These are phyloP conservation scores for Leccinum subtestaceum DNA, from an alignment of 768 basidiomycete genomes.

Conservation along the genomic window DNA sequence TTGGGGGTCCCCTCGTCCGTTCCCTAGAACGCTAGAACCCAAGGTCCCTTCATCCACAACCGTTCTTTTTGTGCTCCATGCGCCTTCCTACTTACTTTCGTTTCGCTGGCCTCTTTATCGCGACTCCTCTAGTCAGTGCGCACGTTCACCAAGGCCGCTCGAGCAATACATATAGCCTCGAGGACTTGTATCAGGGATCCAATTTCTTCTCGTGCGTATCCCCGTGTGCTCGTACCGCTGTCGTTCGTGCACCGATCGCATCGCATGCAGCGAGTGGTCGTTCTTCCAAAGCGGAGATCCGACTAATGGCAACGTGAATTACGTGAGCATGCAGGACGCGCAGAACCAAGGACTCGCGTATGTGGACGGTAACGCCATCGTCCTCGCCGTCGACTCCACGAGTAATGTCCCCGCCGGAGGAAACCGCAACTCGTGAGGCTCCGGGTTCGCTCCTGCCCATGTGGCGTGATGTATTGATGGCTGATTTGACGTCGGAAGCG, in stretches of 20 bases:
- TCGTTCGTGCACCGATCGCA: constrained; percentile 1
- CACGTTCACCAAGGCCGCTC: not conserved
- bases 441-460: not conserved
- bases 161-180: constrained; percentile 31
- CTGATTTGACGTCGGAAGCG: constrained; percentile 33
- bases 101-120: constrained; percentile 25
- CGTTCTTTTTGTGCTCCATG: not conserved
- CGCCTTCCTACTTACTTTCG: constrained; percentile 20
- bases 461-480: constrained; percentile 1
- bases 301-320: constrained; percentile 68
- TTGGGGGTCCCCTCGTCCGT: not conserved
- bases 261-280: constrained; percentile 50
- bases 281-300: constrained; percentile 64
- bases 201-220: constrained; percentile 54
- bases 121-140: constrained; percentile 29
- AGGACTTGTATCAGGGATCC: constrained; percentile 40
- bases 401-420: constrained; percentile 45
- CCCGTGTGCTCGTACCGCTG: not conserved
- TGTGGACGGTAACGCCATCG: constrained; percentile 53
- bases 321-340: constrained; percentile 47
- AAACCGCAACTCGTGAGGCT: constrained; percentile 49
- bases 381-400: constrained; percentile 60
- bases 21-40: not conserved
- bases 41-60: not conserved
- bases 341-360: constrained; percentile 51